Base-by-base conservation (phyloP, 1,139 yeast species). In the Saccharomyces pastorianus region DNA sequence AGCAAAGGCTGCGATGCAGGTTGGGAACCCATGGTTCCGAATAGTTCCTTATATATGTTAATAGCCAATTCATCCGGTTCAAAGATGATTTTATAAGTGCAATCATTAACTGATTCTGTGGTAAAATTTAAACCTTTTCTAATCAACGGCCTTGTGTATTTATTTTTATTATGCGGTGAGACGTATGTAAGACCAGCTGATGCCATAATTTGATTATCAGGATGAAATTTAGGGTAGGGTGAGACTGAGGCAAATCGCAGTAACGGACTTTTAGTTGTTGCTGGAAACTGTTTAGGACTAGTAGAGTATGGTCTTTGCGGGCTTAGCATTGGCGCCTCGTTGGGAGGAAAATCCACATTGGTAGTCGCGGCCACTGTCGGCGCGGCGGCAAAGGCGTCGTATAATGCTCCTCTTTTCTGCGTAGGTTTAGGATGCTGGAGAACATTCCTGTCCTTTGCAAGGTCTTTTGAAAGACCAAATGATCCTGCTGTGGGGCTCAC, bases 51-150 rank as follows among this genome's bases (percentile, higher is more conserved):
- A 52, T 64, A 64, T 28, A 67, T 59, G 48, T 61, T 61, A 25
- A 58, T 55, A 2, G 65, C 58, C 31, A 61, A 54, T 55, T 64
- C 66, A 49, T 67, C 70, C 2, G 71, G 69, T 28, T 60, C 61
- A 49, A 67, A 64, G 9, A 61, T 51, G 4, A 65, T 53, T 50
- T 56, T 58, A 44, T 50, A 56, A 2, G 44, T 38, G 23, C 53
- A 44, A 9, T 54, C 53, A 47, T 52, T 50, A 2, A 51, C 20
- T 3, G 49, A 47, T 46, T 60, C 60, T 8, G 58, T 51, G 3
- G 56, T 55, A 27, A 42, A 58, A 20, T 54, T 56, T 20, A 62
- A 27, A 32, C 46, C 47, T 47, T 50, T 53, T 17, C 48, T 52
- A 29, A 42, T 50, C 31, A 14, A 46, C 23, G 47, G 49, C 23